Percentiles rank a stretch among this genome's conserved stretches.
Evolutionary conservation across 805 yeast genomes (phyloP).

Genomic region (Candida golubevii): DNA sequence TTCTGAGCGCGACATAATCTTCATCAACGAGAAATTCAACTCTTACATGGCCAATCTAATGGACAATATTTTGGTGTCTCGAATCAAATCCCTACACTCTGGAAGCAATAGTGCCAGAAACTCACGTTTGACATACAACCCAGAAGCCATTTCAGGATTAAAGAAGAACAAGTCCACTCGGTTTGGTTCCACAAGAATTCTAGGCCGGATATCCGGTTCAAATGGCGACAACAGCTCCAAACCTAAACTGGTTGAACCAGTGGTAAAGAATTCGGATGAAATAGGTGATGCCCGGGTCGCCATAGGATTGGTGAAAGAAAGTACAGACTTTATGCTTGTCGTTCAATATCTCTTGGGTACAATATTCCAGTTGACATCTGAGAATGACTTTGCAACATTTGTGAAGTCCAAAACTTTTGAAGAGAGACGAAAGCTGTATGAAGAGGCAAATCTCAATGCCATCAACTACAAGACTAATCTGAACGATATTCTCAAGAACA

Average conservation of each 20-base stretch:
- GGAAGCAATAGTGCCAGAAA: conserved; percentile 5
- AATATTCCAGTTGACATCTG: conserved; percentile 38
- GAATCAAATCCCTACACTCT: conserved; percentile 16
- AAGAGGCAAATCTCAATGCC: conserved; percentile 23
- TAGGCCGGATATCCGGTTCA: conserved; percentile 9
- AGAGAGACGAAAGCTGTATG: conserved; percentile 28
- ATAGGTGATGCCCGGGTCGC: conserved; percentile 32
- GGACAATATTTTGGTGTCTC: conserved; percentile 21
- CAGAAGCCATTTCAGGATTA: conserved; percentile 9
- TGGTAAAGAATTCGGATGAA: conserved; percentile 13
- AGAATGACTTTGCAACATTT: conserved; percentile 28
- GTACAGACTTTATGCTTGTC: conserved; percentile 31
- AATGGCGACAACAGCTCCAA: conserved; percentile 6
- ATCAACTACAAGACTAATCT: conserved; percentile 44
- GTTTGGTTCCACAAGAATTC: conserved; percentile 17
- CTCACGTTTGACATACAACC: conserved; percentile 7
- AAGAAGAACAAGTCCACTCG: conserved; percentile 13
- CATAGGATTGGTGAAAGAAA: conserved; percentile 32
- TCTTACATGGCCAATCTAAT: conserved; percentile 24
- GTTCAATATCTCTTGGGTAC: conserved; percentile 38
- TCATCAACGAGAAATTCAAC: conserved; percentile 43
- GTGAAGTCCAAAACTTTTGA: conserved; percentile 25
- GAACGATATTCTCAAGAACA: conserved; percentile 40
- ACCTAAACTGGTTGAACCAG: conserved; percentile 7
- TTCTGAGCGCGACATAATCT: conserved; percentile 43